Evolutionary conservation across 1,284 basidiomycete genomes (phyloP).

Genomic region (Tilletia caries): DNA sequence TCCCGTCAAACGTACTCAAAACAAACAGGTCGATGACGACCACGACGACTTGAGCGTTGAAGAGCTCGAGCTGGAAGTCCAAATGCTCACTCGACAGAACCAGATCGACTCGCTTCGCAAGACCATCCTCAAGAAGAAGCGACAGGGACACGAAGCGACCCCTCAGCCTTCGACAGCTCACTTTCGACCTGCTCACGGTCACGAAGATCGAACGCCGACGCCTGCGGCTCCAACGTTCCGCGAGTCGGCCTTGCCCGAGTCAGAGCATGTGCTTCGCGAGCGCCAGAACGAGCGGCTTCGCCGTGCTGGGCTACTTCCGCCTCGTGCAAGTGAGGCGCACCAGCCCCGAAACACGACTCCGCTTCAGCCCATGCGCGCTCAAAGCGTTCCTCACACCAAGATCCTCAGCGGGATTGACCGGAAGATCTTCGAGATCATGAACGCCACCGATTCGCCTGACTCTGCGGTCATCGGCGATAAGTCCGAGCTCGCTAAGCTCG

Average conservation of each 20-base stretch:
- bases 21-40: too few relatives aligned
- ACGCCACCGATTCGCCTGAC: not conserved
- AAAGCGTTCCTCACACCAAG: not conserved
- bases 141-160: not conserved
- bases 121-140: not conserved
- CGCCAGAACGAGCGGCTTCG: conserved; percentile 5
- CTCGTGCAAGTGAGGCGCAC: not conserved
- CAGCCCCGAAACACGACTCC: not conserved
- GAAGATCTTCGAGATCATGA: not conserved
- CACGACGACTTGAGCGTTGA: not conserved
- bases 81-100: too few relatives aligned
- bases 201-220: not conserved
- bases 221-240: not conserved
- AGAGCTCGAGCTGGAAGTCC: not conserved
- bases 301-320: not conserved
- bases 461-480: not conserved
- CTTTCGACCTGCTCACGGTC: too few relatives aligned
- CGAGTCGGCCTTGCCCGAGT: not conserved
- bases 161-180: too few relatives aligned
- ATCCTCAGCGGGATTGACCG: not conserved
- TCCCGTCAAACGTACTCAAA: too few relatives aligned
- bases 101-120: not conserved
- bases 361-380: not conserved
- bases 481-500: not conserved
- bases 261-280: not conserved